Conservation (phyloP, 495 filamentous ascomycete species). For the Annulohypoxylon nitens region DNA sequence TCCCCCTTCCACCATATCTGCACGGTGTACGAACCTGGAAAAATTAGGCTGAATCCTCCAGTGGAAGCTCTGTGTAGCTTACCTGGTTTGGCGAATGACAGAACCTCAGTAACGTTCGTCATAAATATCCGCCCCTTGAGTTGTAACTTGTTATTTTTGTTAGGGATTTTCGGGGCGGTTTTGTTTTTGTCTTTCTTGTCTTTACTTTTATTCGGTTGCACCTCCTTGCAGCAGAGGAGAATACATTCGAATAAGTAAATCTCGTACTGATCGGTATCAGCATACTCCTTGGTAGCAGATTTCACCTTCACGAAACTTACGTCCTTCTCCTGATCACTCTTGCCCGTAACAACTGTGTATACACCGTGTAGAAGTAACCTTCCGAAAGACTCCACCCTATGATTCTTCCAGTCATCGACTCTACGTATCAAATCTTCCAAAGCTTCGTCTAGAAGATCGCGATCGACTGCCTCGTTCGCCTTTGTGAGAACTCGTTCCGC, state of each 20-base stretch:
- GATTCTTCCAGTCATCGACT: slow-evolving; percentile 98
- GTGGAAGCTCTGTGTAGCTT: slow-evolving; percentile 44
- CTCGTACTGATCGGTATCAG: slow-evolving; percentile 77
- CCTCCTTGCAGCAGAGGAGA: slow-evolving; percentile 96
- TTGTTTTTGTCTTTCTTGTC: slow-evolving; percentile 71
- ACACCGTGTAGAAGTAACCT: slow-evolving; percentile 90
- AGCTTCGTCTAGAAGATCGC: slow-evolving; percentile 82
- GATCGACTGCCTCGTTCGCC: slow-evolving; percentile 90
- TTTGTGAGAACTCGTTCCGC: slow-evolving; percentile 81
- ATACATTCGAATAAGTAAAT: slow-evolving; percentile 98
- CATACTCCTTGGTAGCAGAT: slow-evolving; percentile 12
- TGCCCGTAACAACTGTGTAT: slow-evolving; percentile 91
- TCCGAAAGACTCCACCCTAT: slow-evolving; percentile 90
- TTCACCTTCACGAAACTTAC: slow-evolving; percentile 63
- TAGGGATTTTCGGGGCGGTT: slow-evolving; percentile 71
- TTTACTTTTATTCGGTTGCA: slow-evolving; percentile 87
- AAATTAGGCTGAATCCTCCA: slow-evolving; percentile 35
- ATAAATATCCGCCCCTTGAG: slow-evolving; percentile 98
- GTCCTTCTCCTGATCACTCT: slow-evolving; percentile 86
- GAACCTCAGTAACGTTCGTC: slow-evolving; percentile 96
- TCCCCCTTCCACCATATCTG: slow-evolving; percentile 99
- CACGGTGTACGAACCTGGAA: slow-evolving; percentile 85
- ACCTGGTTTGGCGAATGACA: slow-evolving; percentile 87
- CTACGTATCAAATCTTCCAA: slow-evolving; percentile 81
- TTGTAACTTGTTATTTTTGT: slow-evolving; percentile 84